phyloP scores from a whole-genome alignment of 345 rosid genomes.

The Pseudoturritis turrita region DNA sequence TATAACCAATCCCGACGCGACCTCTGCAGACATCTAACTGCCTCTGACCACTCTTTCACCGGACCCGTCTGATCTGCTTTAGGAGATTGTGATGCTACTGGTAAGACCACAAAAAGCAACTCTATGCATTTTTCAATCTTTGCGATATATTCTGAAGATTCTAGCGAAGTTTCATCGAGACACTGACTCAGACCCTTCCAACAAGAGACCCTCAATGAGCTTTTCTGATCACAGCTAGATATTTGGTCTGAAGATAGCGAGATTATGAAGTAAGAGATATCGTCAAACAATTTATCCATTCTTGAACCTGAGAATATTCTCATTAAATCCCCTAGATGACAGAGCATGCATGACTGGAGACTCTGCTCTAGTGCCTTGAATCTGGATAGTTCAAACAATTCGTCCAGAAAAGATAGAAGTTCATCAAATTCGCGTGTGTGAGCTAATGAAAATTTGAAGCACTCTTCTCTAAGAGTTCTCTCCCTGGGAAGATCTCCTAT shows the following conservation, averaged over 20 bases:
- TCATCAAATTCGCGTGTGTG: constrained; percentile 66
- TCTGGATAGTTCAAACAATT: constrained; percentile 70
- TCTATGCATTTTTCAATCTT: constrained; percentile 63
- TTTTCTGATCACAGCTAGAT: constrained; percentile 43
- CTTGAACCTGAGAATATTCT: constrained; percentile 78
- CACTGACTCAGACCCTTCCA: constrained; percentile 78
- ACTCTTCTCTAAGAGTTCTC: constrained; percentile 62
- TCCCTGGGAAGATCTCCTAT: constrained; percentile 37
- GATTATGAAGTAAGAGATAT: constrained; percentile 47
- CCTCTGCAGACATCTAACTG: constrained; percentile 67
- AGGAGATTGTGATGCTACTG: constrained; percentile 39
- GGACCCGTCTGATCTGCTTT: constrained; percentile 29
- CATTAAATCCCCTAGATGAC: constrained; percentile 53
- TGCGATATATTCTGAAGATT: constrained; percentile 45
- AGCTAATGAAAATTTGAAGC: constrained; percentile 55
- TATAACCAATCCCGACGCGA: constrained; percentile 59
- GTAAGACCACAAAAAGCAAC: constrained; percentile 59
- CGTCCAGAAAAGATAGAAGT: constrained; percentile 70
- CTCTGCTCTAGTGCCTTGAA: constrained; percentile 61
- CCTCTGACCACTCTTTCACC: constrained; percentile 60
- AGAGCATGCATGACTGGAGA: constrained; percentile 62
- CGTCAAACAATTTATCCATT: constrained; percentile 64
- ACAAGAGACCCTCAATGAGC: constrained; percentile 53
- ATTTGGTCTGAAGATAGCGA: constrained; percentile 42
- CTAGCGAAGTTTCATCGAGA: constrained; percentile 63